phyloP scores from a whole-genome alignment of 495 filamentous ascomycete species.

The Staphylotrichum longicolle region DNA sequence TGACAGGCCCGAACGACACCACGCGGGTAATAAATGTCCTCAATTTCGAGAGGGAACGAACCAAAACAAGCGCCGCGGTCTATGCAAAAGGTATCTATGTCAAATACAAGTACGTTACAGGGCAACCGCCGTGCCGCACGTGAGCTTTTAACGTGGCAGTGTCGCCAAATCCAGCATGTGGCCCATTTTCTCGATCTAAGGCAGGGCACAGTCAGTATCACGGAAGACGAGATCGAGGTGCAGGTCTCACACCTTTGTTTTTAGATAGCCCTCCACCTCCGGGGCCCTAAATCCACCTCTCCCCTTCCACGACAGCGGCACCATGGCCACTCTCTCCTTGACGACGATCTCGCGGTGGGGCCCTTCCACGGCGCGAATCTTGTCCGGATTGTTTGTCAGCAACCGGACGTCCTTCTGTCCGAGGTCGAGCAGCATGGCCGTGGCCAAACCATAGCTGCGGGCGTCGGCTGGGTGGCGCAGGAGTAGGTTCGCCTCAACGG shows the following conservation, averaged over 20 bases:
- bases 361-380: slow-evolving; percentile 90
- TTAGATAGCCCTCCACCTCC: slow-evolving; percentile 90
- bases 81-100: slow-evolving; percentile 18
- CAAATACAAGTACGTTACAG: slow-evolving; percentile 12
- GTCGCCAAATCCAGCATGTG: slow-evolving; percentile 40
- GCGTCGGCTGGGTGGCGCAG: slow-evolving; percentile 93
- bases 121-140: neutral
- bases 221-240: slow-evolving; percentile 13
- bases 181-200: slow-evolving; percentile 47
- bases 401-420: slow-evolving; percentile 74
- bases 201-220: slow-evolving; percentile 13
- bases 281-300: slow-evolving; percentile 77
- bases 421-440: slow-evolving; percentile 87
- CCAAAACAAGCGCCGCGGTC: neutral
- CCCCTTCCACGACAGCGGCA: slow-evolving; percentile 90
- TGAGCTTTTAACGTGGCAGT: slow-evolving; percentile 17
- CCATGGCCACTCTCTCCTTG: slow-evolving; percentile 88
- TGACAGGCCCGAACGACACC: no score
- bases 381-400: slow-evolving; percentile 98
- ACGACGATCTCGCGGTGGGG: slow-evolving; percentile 83
- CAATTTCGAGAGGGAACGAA: no score
- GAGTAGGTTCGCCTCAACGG: slow-evolving; percentile 90
- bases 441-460: slow-evolving; percentile 88
- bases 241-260: slow-evolving; percentile 72
- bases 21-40: no score